Evolutionary conservation across 2,329 filamentous ascomycete species (phyloP), one percentile per base, ranked within the genome.

Genomic region (Penicillium paneum): DNA sequence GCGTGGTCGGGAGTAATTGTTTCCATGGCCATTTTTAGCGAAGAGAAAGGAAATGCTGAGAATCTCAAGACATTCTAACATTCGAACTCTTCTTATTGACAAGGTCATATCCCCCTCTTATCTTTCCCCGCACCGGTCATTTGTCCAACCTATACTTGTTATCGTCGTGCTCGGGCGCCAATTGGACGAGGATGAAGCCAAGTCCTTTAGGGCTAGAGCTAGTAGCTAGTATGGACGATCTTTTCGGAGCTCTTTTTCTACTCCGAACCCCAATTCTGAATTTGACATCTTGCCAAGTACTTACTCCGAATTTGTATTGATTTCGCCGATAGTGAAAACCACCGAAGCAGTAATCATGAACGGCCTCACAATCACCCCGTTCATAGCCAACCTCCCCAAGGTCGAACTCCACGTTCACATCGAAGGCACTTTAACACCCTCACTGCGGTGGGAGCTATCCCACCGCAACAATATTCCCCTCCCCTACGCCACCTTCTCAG

Each of bases 381-480:
- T 74, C 54, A 71, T 76, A 35, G 54, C 62, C 1, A 46, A 58
- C 1, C 62, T 78, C 1, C 76, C 77, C 6, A 79, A 79, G 50
- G 71, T 78, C 24, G 77, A 79, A 58, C 74, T 78, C 7, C 77
- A 79, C 58, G 54, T 79, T 21, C 76, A 79, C 62, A 76, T 79
- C 46, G 77, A 79, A 67, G 77, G 77, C 7, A 77, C 74, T 1
- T 62, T 78, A n/a, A 71, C 67, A 1, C 73, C 76, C 0, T 61
- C 68, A 17, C 64, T 79, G 2, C 68, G 71, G 48, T 79, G 75
- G 75, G 70, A 70, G 28, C 66, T 78, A 10, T 67, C 76, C 3
- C 67, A 71, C 28, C 70, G 72, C 19, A 78, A 78, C 55, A 64
- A 59, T 4, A 61, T 73, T 10, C n/a, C 58, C 3, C 57, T 74